These are phyloP conservation scores for Daldinia sp. DNA, from an alignment of 2,329 filamentous ascomycete species.

Conservation along the genomic window DNA sequence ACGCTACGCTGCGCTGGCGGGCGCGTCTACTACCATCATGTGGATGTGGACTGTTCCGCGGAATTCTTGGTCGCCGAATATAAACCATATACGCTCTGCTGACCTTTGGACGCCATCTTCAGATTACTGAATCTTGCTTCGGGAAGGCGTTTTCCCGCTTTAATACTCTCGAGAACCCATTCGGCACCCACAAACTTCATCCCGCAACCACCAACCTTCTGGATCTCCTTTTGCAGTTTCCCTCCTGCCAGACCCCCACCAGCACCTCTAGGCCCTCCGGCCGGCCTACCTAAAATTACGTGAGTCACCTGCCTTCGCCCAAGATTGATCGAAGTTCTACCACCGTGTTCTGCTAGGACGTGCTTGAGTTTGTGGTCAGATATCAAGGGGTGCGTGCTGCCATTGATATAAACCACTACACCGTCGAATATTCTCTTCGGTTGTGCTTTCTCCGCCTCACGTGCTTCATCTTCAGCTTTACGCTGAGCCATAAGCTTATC, in stretches of 20 bases:
- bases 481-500: slow-evolving; percentile 47
- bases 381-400: slow-evolving; percentile 82
- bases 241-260: slow-evolving; percentile 81
- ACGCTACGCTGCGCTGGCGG: background rate
- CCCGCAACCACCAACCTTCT: slow-evolving; percentile 72
- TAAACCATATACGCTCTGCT: slow-evolving; percentile 72
- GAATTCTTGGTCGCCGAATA: slow-evolving; percentile 51
- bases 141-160: slow-evolving; percentile 77
- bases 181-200: slow-evolving; percentile 85
- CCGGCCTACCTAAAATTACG: slow-evolving; percentile 79
- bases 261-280: slow-evolving; percentile 62
- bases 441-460: slow-evolving; percentile 61
- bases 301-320: slow-evolving; percentile 83
- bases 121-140: slow-evolving; percentile 78
- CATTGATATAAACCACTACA: slow-evolving; percentile 86
- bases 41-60: slow-evolving; percentile 25
- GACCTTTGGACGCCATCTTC: slow-evolving; percentile 70
- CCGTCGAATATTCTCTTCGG: slow-evolving; percentile 72
- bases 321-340: slow-evolving; percentile 75
- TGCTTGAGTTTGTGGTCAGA: slow-evolving; percentile 90
- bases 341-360: slow-evolving; percentile 80
- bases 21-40: slow-evolving; percentile 19
- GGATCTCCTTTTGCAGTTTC: slow-evolving; percentile 86
- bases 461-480: slow-evolving; percentile 52
- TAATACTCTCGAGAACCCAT: slow-evolving; percentile 89